Percentiles rank a stretch among this genome's conserved stretches.
Evolutionary conservation across 2,329 filamentous ascomycete genomes (phyloP).

Genomic region (Fusarium gaditjirri): DNA sequence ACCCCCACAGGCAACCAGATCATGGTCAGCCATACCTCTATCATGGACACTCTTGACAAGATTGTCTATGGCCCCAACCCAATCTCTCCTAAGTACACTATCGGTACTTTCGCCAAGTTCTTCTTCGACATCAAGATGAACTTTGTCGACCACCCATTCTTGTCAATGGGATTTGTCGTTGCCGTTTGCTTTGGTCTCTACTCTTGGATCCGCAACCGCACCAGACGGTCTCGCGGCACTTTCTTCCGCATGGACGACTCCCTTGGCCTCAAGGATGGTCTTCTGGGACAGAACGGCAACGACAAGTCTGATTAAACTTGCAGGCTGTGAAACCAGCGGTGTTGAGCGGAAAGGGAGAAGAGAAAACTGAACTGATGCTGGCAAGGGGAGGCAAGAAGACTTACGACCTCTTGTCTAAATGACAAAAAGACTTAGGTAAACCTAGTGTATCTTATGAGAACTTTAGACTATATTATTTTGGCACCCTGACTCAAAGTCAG

Average conservation of each 20-base stretch:
- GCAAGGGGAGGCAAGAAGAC: too few relatives aligned
- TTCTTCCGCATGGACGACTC: slow-evolving; percentile 72
- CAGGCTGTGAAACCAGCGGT: not conserved
- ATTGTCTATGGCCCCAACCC: slow-evolving; percentile 74
- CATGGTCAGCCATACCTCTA: slow-evolving; percentile 86
- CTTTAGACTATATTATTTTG: not conserved
- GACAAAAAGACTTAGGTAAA: not conserved
- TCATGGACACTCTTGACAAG: slow-evolving; percentile 85
- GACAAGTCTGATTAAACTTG: slow-evolving; percentile 49
- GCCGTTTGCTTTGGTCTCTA: slow-evolving; percentile 64
- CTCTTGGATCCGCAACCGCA: slow-evolving; percentile 65
- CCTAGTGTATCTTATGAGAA: too few relatives aligned
- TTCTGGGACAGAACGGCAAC: slow-evolving; percentile 61
- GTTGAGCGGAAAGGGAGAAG: not conserved
- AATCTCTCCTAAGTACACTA: slow-evolving; percentile 82
- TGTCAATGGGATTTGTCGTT: slow-evolving; percentile 67
- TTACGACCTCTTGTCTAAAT: too few relatives aligned
- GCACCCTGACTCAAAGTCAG: not conserved
- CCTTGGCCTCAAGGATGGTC: slow-evolving; percentile 70
- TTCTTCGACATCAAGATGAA: slow-evolving; percentile 73
- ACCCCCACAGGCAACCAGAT: slow-evolving; percentile 92
- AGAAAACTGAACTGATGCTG: not conserved
- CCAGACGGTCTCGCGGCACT: slow-evolving; percentile 64
- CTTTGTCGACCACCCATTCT: slow-evolving; percentile 68
- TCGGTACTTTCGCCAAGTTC: slow-evolving; percentile 75